phyloP scores from a whole-genome alignment of 345 rosid genomes.

The Passiflora organensis region DNA sequence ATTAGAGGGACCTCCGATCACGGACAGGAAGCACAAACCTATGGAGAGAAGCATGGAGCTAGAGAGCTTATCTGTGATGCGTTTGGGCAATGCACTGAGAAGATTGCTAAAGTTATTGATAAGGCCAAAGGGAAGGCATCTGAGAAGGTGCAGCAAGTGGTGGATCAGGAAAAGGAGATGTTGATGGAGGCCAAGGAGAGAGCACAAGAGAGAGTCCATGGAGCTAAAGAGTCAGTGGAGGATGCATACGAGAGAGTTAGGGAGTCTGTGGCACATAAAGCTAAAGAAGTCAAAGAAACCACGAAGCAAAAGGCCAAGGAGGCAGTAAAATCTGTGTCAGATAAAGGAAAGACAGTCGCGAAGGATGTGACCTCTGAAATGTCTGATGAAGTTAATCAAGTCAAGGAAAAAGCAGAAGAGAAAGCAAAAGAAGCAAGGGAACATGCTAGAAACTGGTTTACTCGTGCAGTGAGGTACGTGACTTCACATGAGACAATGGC shows the following conservation, averaged over 20 bases:
- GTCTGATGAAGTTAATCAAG: constrained; percentile 1
- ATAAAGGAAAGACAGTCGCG: too few relatives aligned
- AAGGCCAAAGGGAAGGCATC: constrained; percentile 37
- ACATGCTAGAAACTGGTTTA: background rate
- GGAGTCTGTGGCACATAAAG: background rate
- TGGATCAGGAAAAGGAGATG: constrained; percentile 11
- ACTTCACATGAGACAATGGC: constrained; percentile 6
- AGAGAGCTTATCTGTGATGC: constrained; percentile 60
- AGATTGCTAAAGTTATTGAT: constrained; percentile 36
- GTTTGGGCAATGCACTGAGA: constrained; percentile 48
- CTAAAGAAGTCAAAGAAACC: background rate
- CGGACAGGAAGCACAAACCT: background rate
- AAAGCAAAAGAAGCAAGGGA: constrained; percentile 8
- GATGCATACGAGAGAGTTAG: constrained; percentile 9
- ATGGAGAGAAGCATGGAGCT: constrained; percentile 6
- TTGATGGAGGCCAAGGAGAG: constrained; percentile 24
- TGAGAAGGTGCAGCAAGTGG: background rate
- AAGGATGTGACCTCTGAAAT: background rate
- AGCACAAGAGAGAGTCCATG: background rate
- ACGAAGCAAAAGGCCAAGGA: constrained; percentile 10
- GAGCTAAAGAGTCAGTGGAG: constrained; percentile 1
- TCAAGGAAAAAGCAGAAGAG: background rate
- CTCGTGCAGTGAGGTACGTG: background rate
- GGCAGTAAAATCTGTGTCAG: constrained; percentile 2
- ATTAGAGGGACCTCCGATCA: too few relatives aligned